Evolutionary conservation across 768 basidiomycete species (phyloP).

Genomic region (Termitomyces sp.): DNA sequence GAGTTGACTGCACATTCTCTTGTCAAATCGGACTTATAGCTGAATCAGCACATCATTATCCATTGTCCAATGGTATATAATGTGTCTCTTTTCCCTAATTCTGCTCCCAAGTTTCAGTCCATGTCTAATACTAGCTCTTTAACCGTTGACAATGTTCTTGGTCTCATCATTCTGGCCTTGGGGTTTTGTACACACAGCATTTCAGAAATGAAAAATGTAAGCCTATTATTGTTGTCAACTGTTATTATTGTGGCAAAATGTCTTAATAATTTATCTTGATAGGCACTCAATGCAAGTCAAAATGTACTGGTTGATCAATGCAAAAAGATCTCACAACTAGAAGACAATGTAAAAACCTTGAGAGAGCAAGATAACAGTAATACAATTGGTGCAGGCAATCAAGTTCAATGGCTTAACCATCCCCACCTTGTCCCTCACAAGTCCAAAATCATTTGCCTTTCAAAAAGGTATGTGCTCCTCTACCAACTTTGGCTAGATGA

Average conservation of each 20-base stretch:
- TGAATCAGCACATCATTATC: too few species aligned
- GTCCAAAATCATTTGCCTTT: background rate
- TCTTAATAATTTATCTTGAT: background rate
- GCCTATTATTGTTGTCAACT: too few species aligned
- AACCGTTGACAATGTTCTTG: background rate
- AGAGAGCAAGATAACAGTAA: too few species aligned
- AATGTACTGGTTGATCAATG: background rate
- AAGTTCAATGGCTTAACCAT: background rate
- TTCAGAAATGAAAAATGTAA: background rate
- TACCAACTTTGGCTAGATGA: background rate
- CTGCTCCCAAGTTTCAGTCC: too few species aligned
- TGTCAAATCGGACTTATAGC: too few species aligned
- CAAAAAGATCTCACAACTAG: background rate
- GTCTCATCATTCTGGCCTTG: background rate
- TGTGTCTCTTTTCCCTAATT: too few species aligned
- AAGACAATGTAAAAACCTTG: background rate
- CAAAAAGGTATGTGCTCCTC: background rate
- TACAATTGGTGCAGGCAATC: background rate
- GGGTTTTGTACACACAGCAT: background rate
- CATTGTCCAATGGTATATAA: too few species aligned
- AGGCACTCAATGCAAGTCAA: background rate
- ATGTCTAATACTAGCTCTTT: background rate
- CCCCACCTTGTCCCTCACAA: background rate
- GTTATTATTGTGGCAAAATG: too few species aligned
- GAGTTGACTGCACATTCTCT: too few species aligned